These are phyloP conservation scores for Orbilia javanica DNA, from an alignment of 2,329 filamentous ascomycete genomes.

Conservation along the genomic window DNA sequence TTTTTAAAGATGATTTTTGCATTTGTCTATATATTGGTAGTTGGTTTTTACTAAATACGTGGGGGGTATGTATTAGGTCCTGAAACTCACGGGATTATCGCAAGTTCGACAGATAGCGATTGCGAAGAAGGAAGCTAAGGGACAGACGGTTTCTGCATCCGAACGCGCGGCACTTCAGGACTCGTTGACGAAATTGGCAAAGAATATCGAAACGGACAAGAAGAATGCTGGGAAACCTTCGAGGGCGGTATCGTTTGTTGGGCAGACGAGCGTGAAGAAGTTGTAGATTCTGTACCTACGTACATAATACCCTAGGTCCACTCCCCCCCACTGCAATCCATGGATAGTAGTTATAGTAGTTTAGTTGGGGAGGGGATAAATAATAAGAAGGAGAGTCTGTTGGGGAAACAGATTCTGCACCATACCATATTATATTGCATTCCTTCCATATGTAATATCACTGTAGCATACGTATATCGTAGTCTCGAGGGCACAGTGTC, in stretches of 20 bases:
- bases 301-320: too few relatives aligned
- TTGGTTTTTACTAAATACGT: neutral
- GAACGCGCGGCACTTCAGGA: conserved; percentile 65
- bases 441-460: too few relatives aligned
- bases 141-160: conserved; percentile 65
- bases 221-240: conserved; percentile 68
- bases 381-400: neutral
- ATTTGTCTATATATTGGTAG: neutral
- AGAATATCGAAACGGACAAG: conserved; percentile 69
- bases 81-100: conserved; percentile 69
- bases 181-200: conserved; percentile 70
- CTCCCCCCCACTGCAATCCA: too few relatives aligned
- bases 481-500: neutral
- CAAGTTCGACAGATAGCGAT: conserved; percentile 69
- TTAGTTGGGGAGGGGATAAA: neutral
- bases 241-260: conserved; percentile 65
- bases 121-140: conserved; percentile 68
- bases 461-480: neutral
- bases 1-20: neutral
- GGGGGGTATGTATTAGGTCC: conserved; percentile 66
- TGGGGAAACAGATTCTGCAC: neutral
- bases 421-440: neutral
- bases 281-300: neutral
- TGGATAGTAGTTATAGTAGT: too few relatives aligned
- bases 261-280: conserved; percentile 56